Evolutionary conservation across 176 grass and related monocot genomes (phyloP).

Genomic region (Carex parvula): DNA sequence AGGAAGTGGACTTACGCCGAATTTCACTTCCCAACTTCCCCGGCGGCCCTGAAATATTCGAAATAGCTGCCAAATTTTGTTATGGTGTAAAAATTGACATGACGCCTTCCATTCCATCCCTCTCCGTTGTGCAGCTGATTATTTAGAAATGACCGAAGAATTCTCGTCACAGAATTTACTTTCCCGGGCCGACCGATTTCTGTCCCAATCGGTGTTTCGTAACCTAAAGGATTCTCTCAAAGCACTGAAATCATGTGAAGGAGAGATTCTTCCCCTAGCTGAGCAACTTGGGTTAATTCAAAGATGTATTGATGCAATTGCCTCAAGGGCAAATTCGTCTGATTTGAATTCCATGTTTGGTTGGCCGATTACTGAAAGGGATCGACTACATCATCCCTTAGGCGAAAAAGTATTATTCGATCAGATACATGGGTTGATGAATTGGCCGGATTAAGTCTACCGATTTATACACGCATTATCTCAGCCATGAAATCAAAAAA

Average conservation of each 20-base stretch:
- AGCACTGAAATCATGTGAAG: conserved; percentile 79
- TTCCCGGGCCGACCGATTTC: conserved; percentile 65
- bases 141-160: conserved; percentile 78
- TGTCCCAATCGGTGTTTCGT: conserved; percentile 55
- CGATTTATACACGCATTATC: conserved; percentile 71
- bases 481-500: conserved; percentile 63
- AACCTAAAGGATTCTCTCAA: conserved; percentile 72
- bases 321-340: conserved; percentile 54
- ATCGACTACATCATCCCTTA: conserved; percentile 29
- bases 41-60: conserved; percentile 71
- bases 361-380: conserved; percentile 64
- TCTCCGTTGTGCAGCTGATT: conserved; percentile 79
- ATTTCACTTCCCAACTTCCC: conserved; percentile 77
- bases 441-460: conserved; percentile 56
- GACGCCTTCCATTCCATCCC: conserved; percentile 56
- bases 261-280: conserved; percentile 48
- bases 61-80: conserved; percentile 94
- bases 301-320: conserved; percentile 72
- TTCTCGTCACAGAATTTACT: conserved; percentile 83
- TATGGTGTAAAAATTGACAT: conserved; percentile 95
- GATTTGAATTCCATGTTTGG: conserved; percentile 73
- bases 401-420: conserved; percentile 13
- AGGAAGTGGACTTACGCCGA: conserved; percentile 58
- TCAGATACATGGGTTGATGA: conserved; percentile 73
- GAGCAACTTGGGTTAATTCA: conserved; percentile 64